Evolutionary conservation across 225 moss, liverwort and hornwort genomes (phyloP).

Genomic region (Marchantia polymorpha): DNA sequence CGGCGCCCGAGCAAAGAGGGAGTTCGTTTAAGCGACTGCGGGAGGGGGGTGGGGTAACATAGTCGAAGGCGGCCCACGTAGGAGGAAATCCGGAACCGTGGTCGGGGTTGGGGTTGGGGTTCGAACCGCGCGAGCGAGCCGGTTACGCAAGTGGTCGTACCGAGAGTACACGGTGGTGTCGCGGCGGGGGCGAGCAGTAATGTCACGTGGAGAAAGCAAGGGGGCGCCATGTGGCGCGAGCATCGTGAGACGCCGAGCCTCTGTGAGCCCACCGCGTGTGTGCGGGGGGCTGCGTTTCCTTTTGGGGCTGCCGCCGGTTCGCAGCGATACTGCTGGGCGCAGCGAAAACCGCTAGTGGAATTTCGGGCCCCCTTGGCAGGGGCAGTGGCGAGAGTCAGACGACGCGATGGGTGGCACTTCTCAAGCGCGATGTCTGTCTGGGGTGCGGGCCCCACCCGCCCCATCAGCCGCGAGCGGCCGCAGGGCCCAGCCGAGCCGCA

Average conservation of each 20-base stretch:
- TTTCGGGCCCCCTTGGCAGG: background rate
- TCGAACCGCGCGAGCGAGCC: background rate
- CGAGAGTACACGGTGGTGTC: background rate
- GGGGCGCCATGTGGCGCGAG: background rate
- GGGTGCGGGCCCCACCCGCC: background rate
- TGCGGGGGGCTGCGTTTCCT: background rate
- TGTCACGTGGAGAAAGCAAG: slow-evolving; percentile 5
- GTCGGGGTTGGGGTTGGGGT: background rate
- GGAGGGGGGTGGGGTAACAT: background rate
- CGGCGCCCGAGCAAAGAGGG: too few relatives aligned
- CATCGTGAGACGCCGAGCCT: background rate
- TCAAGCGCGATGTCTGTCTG: slow-evolving; percentile 5
- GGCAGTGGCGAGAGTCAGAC: background rate
- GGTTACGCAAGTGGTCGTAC: background rate
- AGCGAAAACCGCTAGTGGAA: background rate
- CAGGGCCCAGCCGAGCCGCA: background rate
- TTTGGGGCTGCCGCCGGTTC: background rate
- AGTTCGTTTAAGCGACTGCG: background rate
- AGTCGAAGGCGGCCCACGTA: background rate
- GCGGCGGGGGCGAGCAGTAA: background rate
- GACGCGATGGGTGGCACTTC: slow-evolving; percentile 8
- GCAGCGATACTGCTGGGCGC: background rate
- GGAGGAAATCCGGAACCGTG: too few relatives aligned
- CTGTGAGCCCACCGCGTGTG: background rate
- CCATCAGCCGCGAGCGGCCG: too few relatives aligned